Base-by-base conservation (phyloP, 2,329 filamentous ascomycete species). In the Aspergillus sp. region DNA sequence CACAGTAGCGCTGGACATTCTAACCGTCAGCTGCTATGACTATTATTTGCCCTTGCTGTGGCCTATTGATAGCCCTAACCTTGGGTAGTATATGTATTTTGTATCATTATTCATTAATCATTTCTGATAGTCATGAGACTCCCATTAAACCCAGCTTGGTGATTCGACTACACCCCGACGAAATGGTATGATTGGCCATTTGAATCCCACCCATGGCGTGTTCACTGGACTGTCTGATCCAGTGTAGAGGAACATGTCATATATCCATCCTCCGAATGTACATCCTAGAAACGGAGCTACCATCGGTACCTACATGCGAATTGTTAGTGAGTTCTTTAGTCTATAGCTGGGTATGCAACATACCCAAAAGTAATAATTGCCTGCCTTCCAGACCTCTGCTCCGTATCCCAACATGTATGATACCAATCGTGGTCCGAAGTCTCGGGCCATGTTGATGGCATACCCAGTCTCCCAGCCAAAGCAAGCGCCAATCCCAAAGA, bases 391-490 rank as follows among this genome's bases (percentile, higher is more conserved):
- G 0, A 88, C 84, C 39, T 83, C 75, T 39, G 62, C 63, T 1
- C 82, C 82, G 57, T 89, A 88, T 2, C 85, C 85, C 42, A 88
- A 54, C 58, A 82, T 77, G 58, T 81, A 85, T 1, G 79, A 78
- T 49, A 85, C 78, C 35, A 88, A 62, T 8, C 85, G 72, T 7
- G 84, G 84, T 1, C 83, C 82, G 58, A 88, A 85, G 51, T 89
- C 85, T 63, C 85, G 75, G 31, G 83, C 85, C 34, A 86, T 64
- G 56, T 88, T 88, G 51, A 88, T 86, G 11, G 84, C 85, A 64
- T 86, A 89, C 32, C 85, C 84, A 1, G 85, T 89, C 62, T 88
- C 79, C 82, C 82, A 88, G 6, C 85, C 85, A 55, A 86, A 88
- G 58, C 82, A 85, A 29, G 82, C 81, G 12, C 83, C 84, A 19